A percentile compares a stretch with the other conserved stretches of the same genome.
Conservation (phyloP, 1,284 basidiomycete genomes). For the Hemileia vastatrix region DNA sequence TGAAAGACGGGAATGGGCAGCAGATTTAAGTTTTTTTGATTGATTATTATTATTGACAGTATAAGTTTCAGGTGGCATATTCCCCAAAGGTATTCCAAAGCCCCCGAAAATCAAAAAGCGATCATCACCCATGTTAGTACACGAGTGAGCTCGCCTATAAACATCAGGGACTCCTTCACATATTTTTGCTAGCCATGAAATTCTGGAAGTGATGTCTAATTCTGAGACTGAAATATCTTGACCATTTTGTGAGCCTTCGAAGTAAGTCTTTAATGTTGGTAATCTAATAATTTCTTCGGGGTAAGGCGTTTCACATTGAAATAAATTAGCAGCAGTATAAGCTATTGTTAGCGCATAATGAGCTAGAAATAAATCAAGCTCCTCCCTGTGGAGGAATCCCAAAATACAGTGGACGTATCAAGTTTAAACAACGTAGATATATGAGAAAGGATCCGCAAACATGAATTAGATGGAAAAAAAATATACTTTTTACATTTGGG, state of each 20-base stretch:
- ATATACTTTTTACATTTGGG: not conserved
- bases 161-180: no score
- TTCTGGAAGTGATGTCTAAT: no score
- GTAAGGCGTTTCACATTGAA: no score
- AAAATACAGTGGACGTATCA: not conserved
- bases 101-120: conserved; percentile 14
- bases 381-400: conserved; percentile 11
- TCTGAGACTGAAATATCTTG: no score
- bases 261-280: no score
- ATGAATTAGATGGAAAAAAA: not conserved
- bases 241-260: no score
- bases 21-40: no score
- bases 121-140: conserved; percentile 1
- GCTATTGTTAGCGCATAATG: conserved; percentile 20
- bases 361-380: conserved; percentile 20
- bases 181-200: no score
- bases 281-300: no score
- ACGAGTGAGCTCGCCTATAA: conserved; percentile 14
- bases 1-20: conserved; percentile 11
- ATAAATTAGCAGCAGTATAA: no score
- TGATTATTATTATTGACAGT: no score
- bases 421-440: not conserved
- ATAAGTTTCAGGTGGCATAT: no score
- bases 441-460: not conserved
- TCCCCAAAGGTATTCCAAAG: conserved; percentile 9